Percentiles rank a stretch among this genome's conserved stretches.
Conservation (phyloP, 192 early-diverging fungal species). For the Cetraspora pellucida region DNA sequence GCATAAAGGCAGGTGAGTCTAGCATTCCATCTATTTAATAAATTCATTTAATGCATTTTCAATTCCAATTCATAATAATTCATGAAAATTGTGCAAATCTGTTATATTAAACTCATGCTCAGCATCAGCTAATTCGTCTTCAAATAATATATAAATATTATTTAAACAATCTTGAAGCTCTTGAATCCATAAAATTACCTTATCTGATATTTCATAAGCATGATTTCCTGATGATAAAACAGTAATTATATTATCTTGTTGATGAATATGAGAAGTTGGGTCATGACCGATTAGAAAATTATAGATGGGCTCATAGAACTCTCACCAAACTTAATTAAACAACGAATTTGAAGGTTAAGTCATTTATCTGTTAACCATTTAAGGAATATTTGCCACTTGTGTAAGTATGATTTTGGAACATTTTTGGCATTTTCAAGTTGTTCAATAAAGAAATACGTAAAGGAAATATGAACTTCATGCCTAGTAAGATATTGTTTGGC, state of each 20-base stretch:
- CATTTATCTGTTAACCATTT: neutral
- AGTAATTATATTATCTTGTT: neutral
- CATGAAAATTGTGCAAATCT: neutral
- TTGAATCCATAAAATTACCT: neutral
- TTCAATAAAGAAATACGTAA: too few relatives aligned
- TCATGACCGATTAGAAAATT: conserved; percentile 5
- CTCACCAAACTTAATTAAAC: conserved; percentile 8
- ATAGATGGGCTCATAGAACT: conserved; percentile 9
- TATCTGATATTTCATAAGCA: conserved; percentile 12
- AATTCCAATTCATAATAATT: neutral
- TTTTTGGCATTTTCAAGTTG: too few relatives aligned
- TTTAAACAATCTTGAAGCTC: neutral
- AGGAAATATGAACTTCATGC: too few relatives aligned
- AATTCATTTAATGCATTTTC: conserved; percentile 7
- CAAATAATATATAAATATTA: neutral
- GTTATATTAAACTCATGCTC: neutral
- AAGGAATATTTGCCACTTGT: neutral
- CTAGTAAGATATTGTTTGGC: too few relatives aligned
- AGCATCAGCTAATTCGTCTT: neutral
- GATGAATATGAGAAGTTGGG: neutral
- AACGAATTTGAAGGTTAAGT: neutral
- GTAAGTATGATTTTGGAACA: neutral
- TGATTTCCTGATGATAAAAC: neutral
- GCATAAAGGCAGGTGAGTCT: neutral
- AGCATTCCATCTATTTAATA: neutral